Evolutionary conservation across 179 eudicot species (phyloP).

Genomic region (Sideroxylon spinosum): DNA sequence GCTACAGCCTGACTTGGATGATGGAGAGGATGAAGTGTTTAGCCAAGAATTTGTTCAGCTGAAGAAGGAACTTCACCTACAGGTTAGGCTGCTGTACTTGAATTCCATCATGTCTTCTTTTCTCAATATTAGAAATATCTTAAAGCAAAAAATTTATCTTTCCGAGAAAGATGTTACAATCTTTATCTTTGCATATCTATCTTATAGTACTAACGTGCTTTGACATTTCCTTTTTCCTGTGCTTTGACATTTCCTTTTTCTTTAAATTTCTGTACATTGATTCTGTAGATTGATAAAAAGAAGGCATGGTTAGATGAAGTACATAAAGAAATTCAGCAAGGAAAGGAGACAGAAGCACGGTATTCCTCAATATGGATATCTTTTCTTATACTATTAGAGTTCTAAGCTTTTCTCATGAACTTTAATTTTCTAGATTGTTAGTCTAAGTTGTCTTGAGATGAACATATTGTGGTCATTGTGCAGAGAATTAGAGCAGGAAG

Average conservation of each 20-base stretch:
- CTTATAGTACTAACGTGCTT: neutral
- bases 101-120: neutral
- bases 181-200: neutral
- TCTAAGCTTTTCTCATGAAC: constrained; percentile 9
- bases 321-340: constrained; percentile 40
- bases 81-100: constrained; percentile 37
- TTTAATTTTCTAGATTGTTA: neutral
- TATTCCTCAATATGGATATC: constrained; percentile 22
- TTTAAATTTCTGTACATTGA: constrained; percentile 8
- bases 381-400: neutral
- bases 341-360: constrained; percentile 45
- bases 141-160: neutral
- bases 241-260: neutral
- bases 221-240: neutral
- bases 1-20: constrained; percentile 77
- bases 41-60: constrained; percentile 54
- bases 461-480: constrained; percentile 16
- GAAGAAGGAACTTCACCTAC: constrained; percentile 49
- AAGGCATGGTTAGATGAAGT: constrained; percentile 50
- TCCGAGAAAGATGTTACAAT: neutral
- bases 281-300: constrained; percentile 48
- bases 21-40: constrained; percentile 65
- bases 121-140: neutral
- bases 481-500: constrained; percentile 77
- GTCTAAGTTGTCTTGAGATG: neutral